These are phyloP conservation scores for Chenopodium album DNA, from an alignment of 148 eudicot species.

Conservation along the genomic window DNA sequence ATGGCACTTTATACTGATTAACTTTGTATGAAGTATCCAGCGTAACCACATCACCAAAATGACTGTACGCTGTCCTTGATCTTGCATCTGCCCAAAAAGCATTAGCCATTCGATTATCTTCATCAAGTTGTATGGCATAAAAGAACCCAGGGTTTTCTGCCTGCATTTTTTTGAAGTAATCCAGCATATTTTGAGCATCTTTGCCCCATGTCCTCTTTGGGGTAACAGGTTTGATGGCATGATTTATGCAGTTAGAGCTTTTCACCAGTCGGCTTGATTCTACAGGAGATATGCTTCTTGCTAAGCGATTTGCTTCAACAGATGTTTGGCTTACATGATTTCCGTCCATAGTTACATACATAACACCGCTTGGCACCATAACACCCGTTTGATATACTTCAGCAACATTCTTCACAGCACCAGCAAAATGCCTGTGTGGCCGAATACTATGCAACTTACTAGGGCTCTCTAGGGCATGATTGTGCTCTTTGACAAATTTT, in stretches of 20 bases:
- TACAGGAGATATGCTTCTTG: constrained; percentile 41
- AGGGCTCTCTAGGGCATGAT: constrained; percentile 43
- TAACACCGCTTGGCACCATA: constrained; percentile 62
- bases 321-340: constrained; percentile 41
- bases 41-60: constrained; percentile 79
- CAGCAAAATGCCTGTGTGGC: constrained; percentile 58
- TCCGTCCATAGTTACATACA: constrained; percentile 52
- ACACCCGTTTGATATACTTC: constrained; percentile 42
- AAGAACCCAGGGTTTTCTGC: constrained; percentile 94
- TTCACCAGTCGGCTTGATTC: constrained; percentile 46
- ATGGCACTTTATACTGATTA: constrained; percentile 68
- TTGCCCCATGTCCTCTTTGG: constrained; percentile 64
- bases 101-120: constrained; percentile 78
- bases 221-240: constrained; percentile 37
- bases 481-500: constrained; percentile 75
- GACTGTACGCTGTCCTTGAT: constrained; percentile 75
- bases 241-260: constrained; percentile 39
- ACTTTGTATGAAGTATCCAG: constrained; percentile 70
- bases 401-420: constrained; percentile 39
- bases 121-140: constrained; percentile 90
- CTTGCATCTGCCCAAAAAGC: constrained; percentile 93
- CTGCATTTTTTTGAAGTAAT: constrained; percentile 90
- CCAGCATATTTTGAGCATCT: constrained; percentile 87
- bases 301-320: constrained; percentile 40
- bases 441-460: constrained; percentile 49